Base-by-base conservation (phyloP, 2,329 filamentous ascomycete genomes). In the Volutella citrinella region DNA sequence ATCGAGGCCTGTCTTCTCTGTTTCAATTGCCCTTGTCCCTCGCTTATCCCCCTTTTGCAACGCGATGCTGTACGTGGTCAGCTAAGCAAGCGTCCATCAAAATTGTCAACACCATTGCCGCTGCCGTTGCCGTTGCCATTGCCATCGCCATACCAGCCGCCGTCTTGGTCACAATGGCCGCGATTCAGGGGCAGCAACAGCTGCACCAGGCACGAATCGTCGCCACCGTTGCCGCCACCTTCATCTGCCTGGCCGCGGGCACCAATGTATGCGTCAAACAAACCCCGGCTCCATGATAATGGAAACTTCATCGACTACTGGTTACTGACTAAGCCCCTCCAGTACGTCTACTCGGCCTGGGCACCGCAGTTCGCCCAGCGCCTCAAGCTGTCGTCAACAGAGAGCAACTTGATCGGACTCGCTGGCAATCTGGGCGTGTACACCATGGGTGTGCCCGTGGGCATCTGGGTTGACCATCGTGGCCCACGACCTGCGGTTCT, bases 301-400 rank as follows among this genome's bases (percentile, higher is more conserved):
- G 19, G 14, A 22, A 18, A n/a, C 7, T 17, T 19, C 20, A 7
- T 19, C 24, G 5, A 17, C 12, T 27, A 12, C n/a, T 19, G 10
- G 28, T 26, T 15, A 27, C 34, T 40, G 43, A 50, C 37, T 29
- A 32, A 8, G 20, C 28, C 19, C 30, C 13, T 32, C 30, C 56
- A 96, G 88, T 97, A 98, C 78, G 91, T 90, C 57, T 98, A 96
- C 65, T 96, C 89, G 35, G 91, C 91, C 64, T 98, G 93, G 90
- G 89, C 87, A 11, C 93, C 93, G 14, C 90, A 96, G 64, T 96
- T 96, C 57, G 89, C 90, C 30, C 82, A 94, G 54, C 82, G 78
- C 50, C 72, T 98, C 51, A 81, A 84, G 57, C 78, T 97, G 42
- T 89, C 89, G 11, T 84, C 93, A n/a, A 97, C 91, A 4, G 76